Base-by-base conservation (phyloP, 2,329 filamentous ascomycete genomes). In the Cordyceps farinosa region DNA sequence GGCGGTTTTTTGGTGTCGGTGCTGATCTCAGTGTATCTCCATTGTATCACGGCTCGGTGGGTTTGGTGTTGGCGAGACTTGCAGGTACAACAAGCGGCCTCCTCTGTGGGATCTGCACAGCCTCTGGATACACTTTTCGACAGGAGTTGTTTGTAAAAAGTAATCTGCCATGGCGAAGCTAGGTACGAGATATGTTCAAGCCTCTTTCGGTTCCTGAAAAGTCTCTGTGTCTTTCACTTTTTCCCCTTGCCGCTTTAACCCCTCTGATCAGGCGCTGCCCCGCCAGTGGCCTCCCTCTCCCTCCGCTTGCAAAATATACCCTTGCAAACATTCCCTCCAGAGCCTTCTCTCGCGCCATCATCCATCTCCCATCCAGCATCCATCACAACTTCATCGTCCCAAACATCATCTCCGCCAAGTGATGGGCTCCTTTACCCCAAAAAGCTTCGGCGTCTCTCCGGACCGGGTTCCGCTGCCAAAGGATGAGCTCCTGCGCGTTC, bases 21-120 rank as follows among this genome's bases (percentile, higher is more conserved):
- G 50, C 27, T 32, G 42, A 54, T 54, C 58, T n/a, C 4, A n/a
- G 30, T 42, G 57, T 61, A 42, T 36, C 17, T 44, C 1, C 9
- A 4, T 10, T 36, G 59, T 61, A 61, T 61, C 59, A 40, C 22
- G 15, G 22, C 40, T 17, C 40, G 8, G 15, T n/a, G n/a, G 1
- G 22, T 38, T 54, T 48, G 59, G 59, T 61, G 59, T 32, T 29
- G 59, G 22, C 15, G 59, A 38, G 29, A 61, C 51, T 55, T 61
- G n/a, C 2, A 38, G 15, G 17, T 55, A 54, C 50, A 45, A 45
- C 36, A n/a, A n/a, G 22, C 9, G 2, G 4, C 29, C 44, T 45
- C 36, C 5, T 7, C 27, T 30, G 8, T 17, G 17, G n/a, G 1
- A 42, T 38, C 13, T 48, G 32, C 59, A 61, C 59, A 55, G 59